Evolutionary conservation across 2,329 filamentous ascomycete genomes (phyloP), one percentile per base, ranked within the genome.

Genomic region (Dactylellina leptospora): DNA sequence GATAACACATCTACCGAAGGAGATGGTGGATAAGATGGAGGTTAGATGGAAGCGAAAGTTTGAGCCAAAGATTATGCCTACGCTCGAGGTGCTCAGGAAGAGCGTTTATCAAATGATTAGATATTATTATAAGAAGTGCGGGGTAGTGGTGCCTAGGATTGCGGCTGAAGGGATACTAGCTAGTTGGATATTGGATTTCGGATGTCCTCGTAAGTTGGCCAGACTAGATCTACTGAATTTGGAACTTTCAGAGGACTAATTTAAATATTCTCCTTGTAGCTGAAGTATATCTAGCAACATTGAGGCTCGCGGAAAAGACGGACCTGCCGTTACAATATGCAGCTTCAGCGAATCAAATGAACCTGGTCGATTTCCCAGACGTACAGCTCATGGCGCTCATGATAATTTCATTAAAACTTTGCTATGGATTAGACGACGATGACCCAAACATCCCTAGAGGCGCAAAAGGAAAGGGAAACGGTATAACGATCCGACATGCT

Each of bases 331-430:
- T 77, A 33, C 30, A 47, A n/a, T 71, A 71, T 36, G 38, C 23
- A 4, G 42, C 51, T 3, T 23, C 58, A 3, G 59, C 66, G 3
- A 33, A n/a, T 4, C 44, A 27, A 2, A 38, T 63, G 9, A 63
- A 55, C 33, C 9, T 85, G 6, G 80, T 88, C 13, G 82, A 87
- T 54, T 85, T 89, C 73, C 92, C 95, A 0, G 95, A 97, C 77
- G 82, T 90, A 4, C 85, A 90, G 44, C 81, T 97, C 0, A 82
- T 92, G 61, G 84, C 88, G 2, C 81, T 91, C 2, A 79, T 96
- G 2, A 82, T 96, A 1, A 83, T 96, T 11, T 87, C 90, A 2
- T 87, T 89, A 2, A 97, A 97, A 76, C 79, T 96, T 1, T 82
- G 90, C 18, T 92, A 91, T 76, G 91, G 93, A 0, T 86, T 96